phyloP scores from a whole-genome alignment of 805 yeast genomes.

The Candida ovalis region DNA sequence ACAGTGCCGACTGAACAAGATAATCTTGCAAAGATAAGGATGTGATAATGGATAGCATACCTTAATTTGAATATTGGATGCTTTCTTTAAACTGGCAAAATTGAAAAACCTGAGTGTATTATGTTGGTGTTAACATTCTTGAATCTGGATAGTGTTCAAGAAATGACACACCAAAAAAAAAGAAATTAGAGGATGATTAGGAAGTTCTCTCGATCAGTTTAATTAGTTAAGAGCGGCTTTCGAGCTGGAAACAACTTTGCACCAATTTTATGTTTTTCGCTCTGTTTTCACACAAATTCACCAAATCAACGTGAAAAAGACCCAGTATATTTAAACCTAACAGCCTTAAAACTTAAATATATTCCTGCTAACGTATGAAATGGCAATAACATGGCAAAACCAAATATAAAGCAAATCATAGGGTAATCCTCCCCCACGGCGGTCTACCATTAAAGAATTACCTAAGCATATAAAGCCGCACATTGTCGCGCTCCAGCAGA shows the following conservation, averaged over 20 bases:
- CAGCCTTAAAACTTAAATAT: no score
- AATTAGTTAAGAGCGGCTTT: no score
- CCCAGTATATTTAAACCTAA: no score
- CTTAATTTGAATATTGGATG: background rate
- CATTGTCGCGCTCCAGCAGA: background rate
- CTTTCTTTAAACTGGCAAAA: background rate
- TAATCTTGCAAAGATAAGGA: constrained; percentile 3
- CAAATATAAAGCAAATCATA: no score
- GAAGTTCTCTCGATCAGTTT: no score
- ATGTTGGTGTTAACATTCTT: background rate
- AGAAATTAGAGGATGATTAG: background rate
- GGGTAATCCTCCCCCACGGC: no score
- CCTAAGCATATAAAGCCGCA: background rate
- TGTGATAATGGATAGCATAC: constrained; percentile 3
- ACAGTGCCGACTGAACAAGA: background rate
- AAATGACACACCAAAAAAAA: background rate
- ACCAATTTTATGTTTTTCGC: no score
- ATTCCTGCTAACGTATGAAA: no score
- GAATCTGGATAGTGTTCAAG: background rate
- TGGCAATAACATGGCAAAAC: no score
- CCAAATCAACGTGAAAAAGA: no score
- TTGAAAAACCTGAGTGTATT: background rate
- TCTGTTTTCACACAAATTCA: no score
- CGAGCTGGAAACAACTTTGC: no score
- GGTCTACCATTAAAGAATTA: background rate